These are phyloP conservation scores for Protostelium mycophagum DNA, from an alignment of 78 protist species.

Conservation along the genomic window DNA sequence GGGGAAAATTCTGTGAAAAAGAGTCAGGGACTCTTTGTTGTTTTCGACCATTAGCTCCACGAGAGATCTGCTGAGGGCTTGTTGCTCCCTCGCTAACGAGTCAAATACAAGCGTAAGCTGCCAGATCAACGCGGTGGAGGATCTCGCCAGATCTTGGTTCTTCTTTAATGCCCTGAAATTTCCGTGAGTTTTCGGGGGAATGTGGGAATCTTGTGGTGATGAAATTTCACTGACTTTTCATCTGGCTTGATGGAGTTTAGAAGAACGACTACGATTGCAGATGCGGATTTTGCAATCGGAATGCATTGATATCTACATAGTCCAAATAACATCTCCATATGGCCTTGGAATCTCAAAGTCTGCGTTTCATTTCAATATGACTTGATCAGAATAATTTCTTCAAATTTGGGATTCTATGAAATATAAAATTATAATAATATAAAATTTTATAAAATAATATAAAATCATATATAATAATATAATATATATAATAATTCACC, in stretches of 20 bases:
- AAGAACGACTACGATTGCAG: background rate
- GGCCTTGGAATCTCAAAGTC: background rate
- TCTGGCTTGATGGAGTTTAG: background rate
- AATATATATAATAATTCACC: background rate
- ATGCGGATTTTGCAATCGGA: background rate
- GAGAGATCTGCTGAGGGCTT: background rate
- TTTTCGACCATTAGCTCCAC: background rate
- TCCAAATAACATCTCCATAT: background rate
- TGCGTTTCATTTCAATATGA: background rate
- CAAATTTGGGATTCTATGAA: too few species aligned
- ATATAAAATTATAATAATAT: too few species aligned
- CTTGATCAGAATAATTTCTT: too few species aligned
- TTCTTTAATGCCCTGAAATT: background rate
- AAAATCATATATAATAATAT: background rate
- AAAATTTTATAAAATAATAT: too few species aligned
- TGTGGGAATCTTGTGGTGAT: too few species aligned
- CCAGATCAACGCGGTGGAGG: background rate
- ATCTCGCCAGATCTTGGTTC: background rate
- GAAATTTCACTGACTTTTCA: background rate
- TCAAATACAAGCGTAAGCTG: background rate
- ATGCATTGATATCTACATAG: background rate
- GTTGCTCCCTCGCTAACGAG: background rate
- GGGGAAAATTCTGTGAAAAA: background rate
- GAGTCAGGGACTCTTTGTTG: background rate
- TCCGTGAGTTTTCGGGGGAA: too few species aligned